phyloP scores from a whole-genome alignment of 176 grass and related monocot genomes.

The Avena eriantha region DNA sequence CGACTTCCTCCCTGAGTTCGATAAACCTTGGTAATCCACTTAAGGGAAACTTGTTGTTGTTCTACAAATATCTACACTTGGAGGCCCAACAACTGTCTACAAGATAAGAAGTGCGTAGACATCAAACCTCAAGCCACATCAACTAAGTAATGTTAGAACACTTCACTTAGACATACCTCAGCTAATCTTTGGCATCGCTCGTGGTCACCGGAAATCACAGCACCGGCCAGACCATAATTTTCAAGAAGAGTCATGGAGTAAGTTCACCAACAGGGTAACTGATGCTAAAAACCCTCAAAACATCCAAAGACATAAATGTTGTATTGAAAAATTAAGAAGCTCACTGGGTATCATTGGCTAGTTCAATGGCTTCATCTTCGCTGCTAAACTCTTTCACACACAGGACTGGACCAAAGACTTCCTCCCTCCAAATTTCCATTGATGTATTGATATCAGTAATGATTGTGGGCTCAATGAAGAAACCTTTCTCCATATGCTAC shows the following conservation, averaged over 20 bases:
- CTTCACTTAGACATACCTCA: slow-evolving; percentile 72
- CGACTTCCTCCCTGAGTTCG: too few species aligned
- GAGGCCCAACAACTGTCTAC: too few species aligned
- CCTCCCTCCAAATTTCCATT: slow-evolving; percentile 99
- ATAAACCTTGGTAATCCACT: too few species aligned
- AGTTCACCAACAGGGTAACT: neutral
- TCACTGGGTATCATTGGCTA: slow-evolving; percentile 94
- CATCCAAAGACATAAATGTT: neutral
- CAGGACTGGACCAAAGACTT: slow-evolving; percentile 87
- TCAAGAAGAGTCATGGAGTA: neutral
- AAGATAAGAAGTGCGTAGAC: too few species aligned
- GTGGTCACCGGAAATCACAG: slow-evolving; percentile 75
- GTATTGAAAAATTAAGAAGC: slow-evolving; percentile 25
- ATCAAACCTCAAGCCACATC: neutral
- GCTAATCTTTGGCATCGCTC: slow-evolving; percentile 83
- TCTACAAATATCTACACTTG: too few species aligned
- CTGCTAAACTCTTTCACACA: slow-evolving; percentile 86
- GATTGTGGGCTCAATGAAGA: slow-evolving; percentile 87
- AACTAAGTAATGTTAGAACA: neutral
- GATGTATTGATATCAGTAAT: slow-evolving; percentile 86
- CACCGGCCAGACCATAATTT: slow-evolving; percentile 86
- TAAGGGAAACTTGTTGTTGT: too few species aligned
- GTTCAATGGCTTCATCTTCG: slow-evolving; percentile 96
- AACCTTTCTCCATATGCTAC: slow-evolving; percentile 94
- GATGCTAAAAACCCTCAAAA: neutral